Conservation (phyloP, 306 rosid species). For the Vicia faba region DNA sequence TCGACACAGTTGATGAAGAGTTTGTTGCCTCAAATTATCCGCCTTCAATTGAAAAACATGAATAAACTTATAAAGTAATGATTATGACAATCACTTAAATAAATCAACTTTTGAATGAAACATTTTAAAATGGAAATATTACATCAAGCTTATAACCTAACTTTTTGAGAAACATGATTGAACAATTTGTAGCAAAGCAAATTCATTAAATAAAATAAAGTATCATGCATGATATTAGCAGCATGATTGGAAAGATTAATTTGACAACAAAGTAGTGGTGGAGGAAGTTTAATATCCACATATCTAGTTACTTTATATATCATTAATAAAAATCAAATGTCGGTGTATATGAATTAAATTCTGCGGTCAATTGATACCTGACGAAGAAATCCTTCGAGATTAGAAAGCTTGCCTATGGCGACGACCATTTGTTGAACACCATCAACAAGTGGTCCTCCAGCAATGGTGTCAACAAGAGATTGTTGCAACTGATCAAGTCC, state of each 20-base stretch:
- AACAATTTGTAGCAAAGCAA: background rate
- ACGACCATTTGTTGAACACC: constrained; percentile 85
- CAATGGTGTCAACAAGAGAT: constrained; percentile 75
- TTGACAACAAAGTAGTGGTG: background rate
- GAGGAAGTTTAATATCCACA: background rate
- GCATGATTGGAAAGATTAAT: background rate
- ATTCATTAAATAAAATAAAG: background rate
- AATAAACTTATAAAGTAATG: background rate
- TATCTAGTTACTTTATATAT: background rate
- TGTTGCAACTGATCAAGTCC: constrained; percentile 91
- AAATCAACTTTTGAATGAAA: constrained; percentile 60
- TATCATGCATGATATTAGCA: background rate
- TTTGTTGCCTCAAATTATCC: constrained; percentile 88
- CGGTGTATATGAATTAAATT: background rate
- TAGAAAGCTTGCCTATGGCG: constrained; percentile 71
- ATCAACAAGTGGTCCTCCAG: constrained; percentile 56
- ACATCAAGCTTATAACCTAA: constrained; percentile 14
- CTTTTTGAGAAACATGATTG: constrained; percentile 2
- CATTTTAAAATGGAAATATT: constrained; percentile 43
- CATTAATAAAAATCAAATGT: background rate
- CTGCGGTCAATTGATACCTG: constrained; percentile 47
- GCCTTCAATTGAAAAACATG: constrained; percentile 53
- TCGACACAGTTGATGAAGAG: constrained; percentile 78
- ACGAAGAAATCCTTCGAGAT: constrained; percentile 85
- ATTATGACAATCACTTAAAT: constrained; percentile 52